Percentiles rank a stretch among this genome's conserved stretches.
phyloP scores from a whole-genome alignment of 129 eudicot genomes.

The Tagetes patula region DNA sequence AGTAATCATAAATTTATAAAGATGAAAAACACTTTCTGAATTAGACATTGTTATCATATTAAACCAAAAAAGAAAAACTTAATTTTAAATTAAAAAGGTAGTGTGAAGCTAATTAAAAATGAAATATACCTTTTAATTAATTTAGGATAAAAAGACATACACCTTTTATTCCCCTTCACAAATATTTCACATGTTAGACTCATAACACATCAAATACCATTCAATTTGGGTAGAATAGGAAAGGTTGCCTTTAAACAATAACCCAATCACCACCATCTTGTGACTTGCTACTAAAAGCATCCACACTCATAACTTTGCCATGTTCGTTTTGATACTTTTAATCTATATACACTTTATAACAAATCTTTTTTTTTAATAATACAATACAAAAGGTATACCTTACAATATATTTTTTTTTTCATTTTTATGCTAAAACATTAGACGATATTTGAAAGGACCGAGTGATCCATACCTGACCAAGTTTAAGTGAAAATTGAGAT shows the following conservation, averaged over 20 bases:
- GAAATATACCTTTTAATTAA: neutral
- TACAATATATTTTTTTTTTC: neutral
- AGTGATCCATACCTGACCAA: too few relatives aligned
- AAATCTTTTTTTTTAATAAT: neutral
- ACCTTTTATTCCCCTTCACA: conserved; percentile 36
- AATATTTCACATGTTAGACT: conserved; percentile 33
- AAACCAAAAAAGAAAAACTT: neutral
- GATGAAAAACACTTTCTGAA: neutral
- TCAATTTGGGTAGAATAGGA: conserved; percentile 21
- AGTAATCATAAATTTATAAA: neutral
- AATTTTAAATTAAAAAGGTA: neutral
- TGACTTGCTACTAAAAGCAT: conserved; percentile 33
- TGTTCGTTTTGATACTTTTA: neutral
- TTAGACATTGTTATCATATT: neutral
- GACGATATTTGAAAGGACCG: too few relatives aligned
- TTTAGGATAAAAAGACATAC: conserved; percentile 24
- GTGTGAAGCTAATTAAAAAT: neutral
- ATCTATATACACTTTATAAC: neutral
- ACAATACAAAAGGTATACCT: neutral
- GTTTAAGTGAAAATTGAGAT: neutral
- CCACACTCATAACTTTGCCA: conserved; percentile 4
- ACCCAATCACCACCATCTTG: conserved; percentile 42
- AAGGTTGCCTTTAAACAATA: conserved; percentile 28
- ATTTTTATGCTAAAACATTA: too few relatives aligned
- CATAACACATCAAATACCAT: conserved; percentile 22